Conservation (phyloP, 2,329 filamentous ascomycete species). For the Rutstroemia sp. region DNA sequence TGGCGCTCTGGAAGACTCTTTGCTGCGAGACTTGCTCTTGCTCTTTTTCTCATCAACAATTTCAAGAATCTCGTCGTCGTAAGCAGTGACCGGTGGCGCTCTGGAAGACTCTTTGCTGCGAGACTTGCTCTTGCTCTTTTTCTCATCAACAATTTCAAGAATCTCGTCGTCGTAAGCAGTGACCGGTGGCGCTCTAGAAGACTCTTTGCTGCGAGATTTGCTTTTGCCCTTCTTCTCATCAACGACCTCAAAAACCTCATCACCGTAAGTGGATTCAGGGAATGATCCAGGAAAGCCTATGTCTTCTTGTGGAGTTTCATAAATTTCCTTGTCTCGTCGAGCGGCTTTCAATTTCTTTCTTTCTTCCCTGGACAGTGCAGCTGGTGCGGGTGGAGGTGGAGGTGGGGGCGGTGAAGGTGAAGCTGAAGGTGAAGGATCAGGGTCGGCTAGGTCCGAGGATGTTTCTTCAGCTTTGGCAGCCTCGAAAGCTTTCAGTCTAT, state of each 20-base stretch:
- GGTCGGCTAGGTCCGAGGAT: slow-evolving; percentile 11
- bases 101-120: neutral
- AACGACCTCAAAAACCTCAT: neutral
- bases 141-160: neutral
- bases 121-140: neutral
- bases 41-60: neutral
- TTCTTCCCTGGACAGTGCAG: slow-evolving; percentile 12
- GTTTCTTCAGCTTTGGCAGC: slow-evolving; percentile 27
- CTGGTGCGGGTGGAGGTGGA: slow-evolving; percentile 23
- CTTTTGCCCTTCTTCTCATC: neutral
- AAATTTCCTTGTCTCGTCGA: no score
- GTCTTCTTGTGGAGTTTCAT: neutral
- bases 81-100: neutral
- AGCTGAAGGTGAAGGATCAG: slow-evolving; percentile 25
- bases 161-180: slow-evolving; percentile 1
- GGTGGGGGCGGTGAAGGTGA: slow-evolving; percentile 34
- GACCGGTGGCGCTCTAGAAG: neutral
- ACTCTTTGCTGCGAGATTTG: neutral
- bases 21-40: neutral
- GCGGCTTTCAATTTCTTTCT: neutral
- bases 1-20: neutral
- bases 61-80: slow-evolving; percentile 6
- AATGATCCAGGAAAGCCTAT: slow-evolving; percentile 4
- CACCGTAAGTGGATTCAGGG: neutral
- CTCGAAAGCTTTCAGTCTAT: slow-evolving; percentile 51